phyloP scores from a whole-genome alignment of 2,329 filamentous ascomycete species.

The Cladosporium sp. region DNA sequence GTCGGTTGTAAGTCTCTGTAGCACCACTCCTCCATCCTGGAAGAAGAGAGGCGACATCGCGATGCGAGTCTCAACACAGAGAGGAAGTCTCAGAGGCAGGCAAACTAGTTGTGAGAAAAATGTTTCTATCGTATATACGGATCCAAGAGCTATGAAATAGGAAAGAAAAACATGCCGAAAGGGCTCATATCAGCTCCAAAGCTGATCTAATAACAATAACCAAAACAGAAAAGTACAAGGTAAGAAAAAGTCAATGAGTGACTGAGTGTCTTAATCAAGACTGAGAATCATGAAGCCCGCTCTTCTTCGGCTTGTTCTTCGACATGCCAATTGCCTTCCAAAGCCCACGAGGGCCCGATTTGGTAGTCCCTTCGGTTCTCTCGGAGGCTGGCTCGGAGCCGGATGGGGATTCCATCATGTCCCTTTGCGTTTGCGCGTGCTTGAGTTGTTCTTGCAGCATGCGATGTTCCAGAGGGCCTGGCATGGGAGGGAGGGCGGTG shows the following conservation, averaged over 20 bases:
- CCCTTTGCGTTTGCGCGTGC: constrained; percentile 13
- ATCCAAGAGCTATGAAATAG: neutral
- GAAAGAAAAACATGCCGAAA: neutral
- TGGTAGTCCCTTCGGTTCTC: neutral
- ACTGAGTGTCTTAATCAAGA: neutral
- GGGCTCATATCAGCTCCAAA: neutral
- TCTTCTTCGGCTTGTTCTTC: constrained; percentile 18
- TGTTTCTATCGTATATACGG: neutral
- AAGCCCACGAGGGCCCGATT: constrained; percentile 6
- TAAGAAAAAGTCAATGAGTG: neutral
- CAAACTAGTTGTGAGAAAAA: neutral
- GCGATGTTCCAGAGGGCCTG: constrained; percentile 9
- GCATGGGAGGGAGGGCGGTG: constrained; percentile 17
- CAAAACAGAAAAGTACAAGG: neutral
- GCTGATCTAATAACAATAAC: neutral
- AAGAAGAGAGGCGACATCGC: neutral
- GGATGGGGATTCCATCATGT: constrained; percentile 12
- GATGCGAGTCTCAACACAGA: neutral
- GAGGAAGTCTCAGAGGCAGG: neutral
- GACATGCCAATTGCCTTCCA: constrained; percentile 19
- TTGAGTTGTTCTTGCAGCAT: constrained; percentile 17
- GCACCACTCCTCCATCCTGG: too few species aligned
- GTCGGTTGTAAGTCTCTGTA: too few species aligned
- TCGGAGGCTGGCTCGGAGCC: constrained; percentile 13
- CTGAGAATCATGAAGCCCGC: neutral